phyloP scores from a whole-genome alignment of 768 basidiomycete species.

The Chalciporus chontae region DNA sequence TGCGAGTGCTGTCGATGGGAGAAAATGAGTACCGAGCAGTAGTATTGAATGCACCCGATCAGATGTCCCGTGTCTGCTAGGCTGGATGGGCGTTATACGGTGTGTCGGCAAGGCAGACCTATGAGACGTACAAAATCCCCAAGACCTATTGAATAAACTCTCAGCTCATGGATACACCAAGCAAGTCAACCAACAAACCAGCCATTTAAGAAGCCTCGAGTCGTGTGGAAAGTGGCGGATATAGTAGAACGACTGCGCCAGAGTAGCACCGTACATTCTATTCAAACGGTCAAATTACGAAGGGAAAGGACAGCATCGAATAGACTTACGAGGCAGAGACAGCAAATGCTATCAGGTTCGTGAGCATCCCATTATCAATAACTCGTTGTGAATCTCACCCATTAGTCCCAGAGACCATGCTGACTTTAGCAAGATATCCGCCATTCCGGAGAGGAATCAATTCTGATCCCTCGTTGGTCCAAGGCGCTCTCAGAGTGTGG shows the following conservation, averaged over 20 bases:
- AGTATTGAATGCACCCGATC: slow-evolving; percentile 1
- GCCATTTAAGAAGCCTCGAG: not conserved
- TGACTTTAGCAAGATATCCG: not conserved
- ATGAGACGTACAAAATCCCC: slow-evolving; percentile 8
- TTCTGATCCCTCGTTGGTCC: too few species aligned
- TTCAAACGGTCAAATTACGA: not conserved
- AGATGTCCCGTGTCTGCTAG: slow-evolving; percentile 5
- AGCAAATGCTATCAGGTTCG: not conserved
- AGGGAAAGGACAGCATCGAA: not conserved
- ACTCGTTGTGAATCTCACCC: not conserved
- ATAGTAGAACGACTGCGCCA: slow-evolving; percentile 7
- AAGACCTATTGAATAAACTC: slow-evolving; percentile 6
- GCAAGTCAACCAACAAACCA: slow-evolving; percentile 1
- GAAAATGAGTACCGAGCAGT: slow-evolving; percentile 2
- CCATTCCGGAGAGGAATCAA: slow-evolving; percentile 1
- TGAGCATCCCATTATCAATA: not conserved
- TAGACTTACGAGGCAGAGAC: slow-evolving; percentile 7
- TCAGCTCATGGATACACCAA: too few species aligned
- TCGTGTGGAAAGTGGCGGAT: slow-evolving; percentile 8
- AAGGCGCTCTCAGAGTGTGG: too few species aligned
- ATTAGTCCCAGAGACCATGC: slow-evolving; percentile 12
- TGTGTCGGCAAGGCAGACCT: not conserved
- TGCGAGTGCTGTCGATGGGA: not conserved
- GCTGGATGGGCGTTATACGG: not conserved
- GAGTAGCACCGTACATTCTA: slow-evolving; percentile 13